Base-by-base conservation (phyloP, 805 yeast genomes). In the Saturnispora serradocipensis region DNA sequence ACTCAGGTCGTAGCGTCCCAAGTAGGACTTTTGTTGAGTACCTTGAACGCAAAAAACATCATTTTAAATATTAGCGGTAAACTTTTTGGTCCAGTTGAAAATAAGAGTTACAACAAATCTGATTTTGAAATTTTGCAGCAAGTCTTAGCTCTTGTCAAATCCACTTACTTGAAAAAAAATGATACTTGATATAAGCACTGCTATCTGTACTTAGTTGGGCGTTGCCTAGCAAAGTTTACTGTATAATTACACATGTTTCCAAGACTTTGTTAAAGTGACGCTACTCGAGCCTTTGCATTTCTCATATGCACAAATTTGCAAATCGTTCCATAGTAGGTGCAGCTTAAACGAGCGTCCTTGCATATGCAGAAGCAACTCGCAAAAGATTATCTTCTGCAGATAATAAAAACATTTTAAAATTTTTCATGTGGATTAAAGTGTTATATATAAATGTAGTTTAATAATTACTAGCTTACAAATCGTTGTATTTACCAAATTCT, bases 1-100 rank as follows among this genome's bases (percentile, higher is more conserved):
- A 75, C 75, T 1, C 68, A 76, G 50, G 67, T 78, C 11, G 62
- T 72, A 67, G 69, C 78, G 3, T 65, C 76, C 8, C 78, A 78
- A 58, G 67, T 78, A 4, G 81, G 79, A 2, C 71, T 72, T 58
- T 56, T 75, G 39, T 56, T 75, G 22, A 57, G 62, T 13, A 65
- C 65, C 48, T 38, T 54, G 9, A 56, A 64, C 10, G 70, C 72
- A 8, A 72, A 74, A 52, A 70, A 68, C 51, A 63, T 72, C 8
- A 72, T 76, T 4, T 54, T 77, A 22, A 73, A 75, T 38, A 65
- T 75, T 9, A 78, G 77, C 27, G 72, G 78, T 0, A 66, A 65
- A 57, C 71, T 80, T 68, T 78, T 77, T 61, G 56, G 58, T 15
- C 4, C 20, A 5, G 73, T 30, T 2, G 20, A 22, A 1, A 32